Evolutionary conservation across 148 eudicot genomes (phyloP), one percentile per base, ranked within the genome.

Genomic region (Arctostaphylos glauca): DNA sequence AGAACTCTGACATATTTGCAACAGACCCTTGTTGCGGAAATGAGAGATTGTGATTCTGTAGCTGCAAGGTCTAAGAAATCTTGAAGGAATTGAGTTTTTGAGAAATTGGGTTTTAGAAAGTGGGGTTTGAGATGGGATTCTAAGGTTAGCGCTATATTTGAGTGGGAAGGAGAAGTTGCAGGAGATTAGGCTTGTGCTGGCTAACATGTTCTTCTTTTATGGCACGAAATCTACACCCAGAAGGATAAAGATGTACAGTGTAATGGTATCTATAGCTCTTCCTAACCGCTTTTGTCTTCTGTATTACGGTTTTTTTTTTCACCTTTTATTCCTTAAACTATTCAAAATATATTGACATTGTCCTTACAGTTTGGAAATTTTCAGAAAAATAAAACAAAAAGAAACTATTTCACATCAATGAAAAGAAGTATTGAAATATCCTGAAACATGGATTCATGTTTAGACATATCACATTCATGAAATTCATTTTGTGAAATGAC

Each of bases 141-240:
- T 73, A 46, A 47, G 52, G 79, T 38, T 81, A 43, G 83, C 83
- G 83, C 0, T 54, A 7, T 41, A 66, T 74, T 83, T 68, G 64
- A 68, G 48, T 18, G 87, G 77, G 43, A 85, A 59, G 66, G 80
- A 75, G 85, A 85, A 87, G 83, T 89, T 91, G 90, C 89, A 94
- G 80, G 92, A 89, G 91, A 90, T 87, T 88, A 88, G 91, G 90
- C 74, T 87, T 59, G 82, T 71, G 66, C 70, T 86, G 53, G 90
- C 85, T 38, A 80, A 78, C 98, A 92, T 92, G 15, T 86, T 90
- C 64, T 14, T 72, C 75, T 43, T 15, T 55, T 2, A 25, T 15
- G 74, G 77, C 54, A 46, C 5, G 0, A 54, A 77, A 25, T 9
- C 0, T 14, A 25, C 38, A 25, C 18, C 58, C 59, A 12, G 25